phyloP scores from a whole-genome alignment of 2,329 filamentous ascomycete species.

The Trichoderma sp. region DNA sequence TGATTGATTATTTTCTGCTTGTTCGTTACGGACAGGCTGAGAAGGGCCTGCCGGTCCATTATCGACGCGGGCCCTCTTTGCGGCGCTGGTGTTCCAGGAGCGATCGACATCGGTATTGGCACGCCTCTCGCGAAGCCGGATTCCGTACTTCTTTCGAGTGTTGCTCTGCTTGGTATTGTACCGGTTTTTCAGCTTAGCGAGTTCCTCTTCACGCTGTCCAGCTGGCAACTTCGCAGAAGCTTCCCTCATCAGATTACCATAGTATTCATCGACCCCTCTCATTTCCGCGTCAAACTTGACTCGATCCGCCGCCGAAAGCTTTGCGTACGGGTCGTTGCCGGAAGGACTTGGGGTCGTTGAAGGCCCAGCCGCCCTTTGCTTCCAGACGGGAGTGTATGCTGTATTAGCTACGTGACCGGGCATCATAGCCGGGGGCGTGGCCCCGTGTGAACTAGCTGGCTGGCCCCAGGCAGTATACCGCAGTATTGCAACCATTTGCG shows the following conservation, averaged over 20 bases:
- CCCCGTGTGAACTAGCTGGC: background rate
- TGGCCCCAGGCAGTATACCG: background rate
- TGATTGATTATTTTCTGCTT: conserved; percentile 9
- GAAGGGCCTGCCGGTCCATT: conserved; percentile 17
- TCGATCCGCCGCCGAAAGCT: conserved; percentile 41
- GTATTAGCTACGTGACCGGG: background rate
- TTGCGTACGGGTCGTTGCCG: conserved; percentile 46
- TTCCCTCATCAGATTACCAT: conserved; percentile 43
- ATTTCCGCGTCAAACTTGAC: conserved; percentile 35
- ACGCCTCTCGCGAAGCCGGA: conserved; percentile 53
- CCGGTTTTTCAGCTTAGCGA: conserved; percentile 52
- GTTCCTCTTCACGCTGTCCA: conserved; percentile 35
- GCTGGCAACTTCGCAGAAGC: conserved; percentile 45
- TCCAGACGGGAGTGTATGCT: background rate
- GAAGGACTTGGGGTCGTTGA: conserved; percentile 26
- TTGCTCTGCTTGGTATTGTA: conserved; percentile 58
- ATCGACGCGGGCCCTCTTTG: conserved; percentile 33
- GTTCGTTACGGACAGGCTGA: background rate
- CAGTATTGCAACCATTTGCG: background rate
- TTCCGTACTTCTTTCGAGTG: conserved; percentile 61
- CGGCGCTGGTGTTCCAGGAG: background rate
- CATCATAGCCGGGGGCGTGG: background rate
- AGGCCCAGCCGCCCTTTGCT: background rate
- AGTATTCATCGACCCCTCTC: conserved; percentile 38
- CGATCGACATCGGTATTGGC: conserved; percentile 46